Conservation (phyloP, 192 early-diverging fungal species). For the Coemansia sp. region DNA sequence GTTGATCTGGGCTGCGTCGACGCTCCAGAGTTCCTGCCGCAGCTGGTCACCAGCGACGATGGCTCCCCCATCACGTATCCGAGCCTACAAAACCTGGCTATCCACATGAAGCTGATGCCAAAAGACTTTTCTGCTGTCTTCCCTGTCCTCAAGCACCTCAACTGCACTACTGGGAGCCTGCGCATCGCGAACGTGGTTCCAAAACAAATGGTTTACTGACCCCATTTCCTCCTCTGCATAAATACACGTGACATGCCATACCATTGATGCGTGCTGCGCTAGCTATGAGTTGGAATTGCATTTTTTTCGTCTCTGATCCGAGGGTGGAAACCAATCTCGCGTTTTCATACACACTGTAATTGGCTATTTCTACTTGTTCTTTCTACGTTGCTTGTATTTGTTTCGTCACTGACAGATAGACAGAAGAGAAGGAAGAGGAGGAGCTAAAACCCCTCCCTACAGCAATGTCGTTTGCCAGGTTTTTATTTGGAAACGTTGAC, state of each 20-base stretch:
- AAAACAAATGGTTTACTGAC: background rate
- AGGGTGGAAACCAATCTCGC: background rate
- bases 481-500: slow-evolving; percentile 91
- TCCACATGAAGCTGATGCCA: slow-evolving; percentile 31
- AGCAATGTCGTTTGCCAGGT: slow-evolving; percentile 67
- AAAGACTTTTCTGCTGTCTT: slow-evolving; percentile 24
- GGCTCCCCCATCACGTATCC: slow-evolving; percentile 29
- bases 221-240: background rate
- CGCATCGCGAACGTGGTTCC: slow-evolving; percentile 18
- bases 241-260: slow-evolving; percentile 3
- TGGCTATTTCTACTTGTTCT: background rate
- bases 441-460: background rate
- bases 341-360: background rate
- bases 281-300: background rate
- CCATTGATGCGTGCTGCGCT: background rate
- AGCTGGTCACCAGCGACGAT: slow-evolving; percentile 23
- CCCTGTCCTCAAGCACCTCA: slow-evolving; percentile 29
- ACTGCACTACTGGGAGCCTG: slow-evolving; percentile 24
- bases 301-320: background rate
- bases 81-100: slow-evolving; percentile 21
- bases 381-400: background rate
- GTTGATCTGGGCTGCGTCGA: slow-evolving; percentile 42
- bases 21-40: slow-evolving; percentile 24
- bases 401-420: background rate
- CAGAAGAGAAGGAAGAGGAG: background rate